Evolutionary conservation across 805 yeast genomes (phyloP).

Genomic region (Wickerhamiella siamensis): DNA sequence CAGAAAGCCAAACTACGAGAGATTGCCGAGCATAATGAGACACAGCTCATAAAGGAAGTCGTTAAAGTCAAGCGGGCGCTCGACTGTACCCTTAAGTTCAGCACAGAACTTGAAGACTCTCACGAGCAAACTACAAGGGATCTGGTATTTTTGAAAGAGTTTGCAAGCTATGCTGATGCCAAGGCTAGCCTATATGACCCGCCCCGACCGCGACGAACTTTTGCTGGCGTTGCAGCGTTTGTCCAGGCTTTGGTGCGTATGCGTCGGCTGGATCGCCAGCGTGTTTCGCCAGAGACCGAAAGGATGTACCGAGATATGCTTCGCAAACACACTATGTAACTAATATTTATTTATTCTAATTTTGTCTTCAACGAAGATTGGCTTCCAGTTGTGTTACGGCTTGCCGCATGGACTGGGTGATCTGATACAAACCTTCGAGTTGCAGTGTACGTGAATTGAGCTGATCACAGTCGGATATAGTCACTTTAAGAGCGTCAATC

Average conservation of each 20-base stretch:
- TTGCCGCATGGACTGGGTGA: slow-evolving; percentile 11
- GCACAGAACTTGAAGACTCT: neutral
- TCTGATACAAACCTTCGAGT: slow-evolving; percentile 12
- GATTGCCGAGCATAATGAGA: neutral
- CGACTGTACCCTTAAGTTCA: neutral
- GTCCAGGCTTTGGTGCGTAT: neutral
- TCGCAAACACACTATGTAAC: neutral
- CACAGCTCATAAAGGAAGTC: neutral
- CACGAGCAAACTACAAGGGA: neutral
- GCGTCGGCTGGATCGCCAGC: neutral
- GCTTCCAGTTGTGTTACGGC: slow-evolving; percentile 9
- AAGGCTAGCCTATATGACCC: neutral
- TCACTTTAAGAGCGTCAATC: slow-evolving; percentile 2
- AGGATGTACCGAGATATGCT: neutral
- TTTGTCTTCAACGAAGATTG: neutral
- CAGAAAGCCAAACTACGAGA: neutral
- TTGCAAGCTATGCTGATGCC: neutral
- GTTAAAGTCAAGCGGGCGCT: neutral
- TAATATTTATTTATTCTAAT: neutral
- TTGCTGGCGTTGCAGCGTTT: neutral
- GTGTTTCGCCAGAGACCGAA: neutral
- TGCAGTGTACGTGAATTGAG: slow-evolving; percentile 8
- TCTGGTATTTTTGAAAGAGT: neutral
- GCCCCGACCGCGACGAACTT: neutral
- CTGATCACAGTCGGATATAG: slow-evolving; percentile 4